phyloP scores from a whole-genome alignment of 2,329 filamentous ascomycete genomes.

The Pseudogymnoascus sp. region DNA sequence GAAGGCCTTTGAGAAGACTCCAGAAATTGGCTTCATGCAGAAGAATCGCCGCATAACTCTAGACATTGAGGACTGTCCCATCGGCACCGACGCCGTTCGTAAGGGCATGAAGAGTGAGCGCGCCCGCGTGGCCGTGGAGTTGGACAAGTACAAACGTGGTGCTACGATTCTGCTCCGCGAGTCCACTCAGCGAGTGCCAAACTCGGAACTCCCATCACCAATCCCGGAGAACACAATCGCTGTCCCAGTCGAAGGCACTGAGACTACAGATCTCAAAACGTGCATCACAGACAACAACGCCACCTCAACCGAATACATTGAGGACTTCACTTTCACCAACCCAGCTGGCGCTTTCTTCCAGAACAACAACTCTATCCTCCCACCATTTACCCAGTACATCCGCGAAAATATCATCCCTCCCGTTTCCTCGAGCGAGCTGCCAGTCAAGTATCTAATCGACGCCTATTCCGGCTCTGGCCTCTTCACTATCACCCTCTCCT shows the following conservation, averaged over 20 bases:
- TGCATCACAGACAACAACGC: conserved; percentile 84
- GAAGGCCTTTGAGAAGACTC: conserved; percentile 55
- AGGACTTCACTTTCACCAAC: conserved; percentile 78
- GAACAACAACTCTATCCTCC: conserved; percentile 98
- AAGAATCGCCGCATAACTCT: conserved; percentile 76
- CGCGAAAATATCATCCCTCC: conserved; percentile 66
- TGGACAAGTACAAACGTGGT: conserved; percentile 66
- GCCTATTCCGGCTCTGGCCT: conserved; percentile 96
- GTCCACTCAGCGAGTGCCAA: conserved; percentile 62
- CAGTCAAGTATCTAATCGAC: conserved; percentile 83
- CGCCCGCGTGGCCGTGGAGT: conserved; percentile 63
- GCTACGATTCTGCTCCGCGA: conserved; percentile 87
- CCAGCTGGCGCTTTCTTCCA: conserved; percentile 95
- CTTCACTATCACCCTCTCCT: conserved; percentile 89
- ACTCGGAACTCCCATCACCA: conserved; percentile 28
- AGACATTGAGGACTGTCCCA: conserved; percentile 96
- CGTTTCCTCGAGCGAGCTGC: conserved; percentile 26
- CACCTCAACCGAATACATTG: conserved; percentile 80
- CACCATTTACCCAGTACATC: conserved; percentile 79
- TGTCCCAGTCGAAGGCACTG: conserved; percentile 20
- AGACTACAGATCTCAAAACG: conserved; percentile 67
- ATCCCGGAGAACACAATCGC: conserved; percentile 16
- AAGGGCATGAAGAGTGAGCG: conserved; percentile 73
- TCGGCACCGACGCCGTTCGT: conserved; percentile 80
- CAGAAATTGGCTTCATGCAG: conserved; percentile 81